Base-by-base conservation (phyloP, 1,284 basidiomycete species). In the Hypsizygus ulmarius region DNA sequence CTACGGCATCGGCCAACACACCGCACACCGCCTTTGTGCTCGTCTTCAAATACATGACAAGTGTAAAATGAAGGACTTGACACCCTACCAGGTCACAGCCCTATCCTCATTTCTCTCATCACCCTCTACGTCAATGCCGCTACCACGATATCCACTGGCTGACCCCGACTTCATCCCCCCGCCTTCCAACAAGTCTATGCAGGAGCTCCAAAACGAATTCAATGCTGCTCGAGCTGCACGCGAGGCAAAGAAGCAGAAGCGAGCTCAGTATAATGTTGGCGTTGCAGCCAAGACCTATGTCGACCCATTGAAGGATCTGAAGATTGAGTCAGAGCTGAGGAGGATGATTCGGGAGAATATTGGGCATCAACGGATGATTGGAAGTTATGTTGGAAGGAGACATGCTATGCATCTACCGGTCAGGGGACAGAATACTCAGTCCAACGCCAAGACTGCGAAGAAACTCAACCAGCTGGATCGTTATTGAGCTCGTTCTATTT, bases 401-500 rank as follows among this genome's bases (percentile, higher is more conserved):
- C 93, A 96, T 63, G 90, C 91, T 1, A 89, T 91, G 83, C 82
- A 86, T 52, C 68, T 94, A 34, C 93, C 93, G 0, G 93, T 96
- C 50, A 78, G 93, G 62, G 93, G 93, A 44, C 93, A 96, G 70
- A 87, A 87, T 53, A 96, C 93, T 3, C 84, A 85, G 66, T 84
- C 78, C 43, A 96, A 96, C 59, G 91, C 89, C 43, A 80, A 77
- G 68, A 93, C 90, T 29, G 93, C 93, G 32, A 85, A 73, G 69
- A 92, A 85, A 65, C 80, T 96, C 67, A 96, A 96, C 72, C 66
- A 64, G 46, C 51, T 73, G 54, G 70, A 71, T 40, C 63, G 71
- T 38, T 63, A 60, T 52, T 69, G 40, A 55, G 28, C 21, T 33
- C 28, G 12, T 32, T 12, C 32, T 28, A 21, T 36, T 42, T 18